Evolutionary conservation across 108 stramenopile species (phyloP).

Genomic region (Parmales sp.): DNA sequence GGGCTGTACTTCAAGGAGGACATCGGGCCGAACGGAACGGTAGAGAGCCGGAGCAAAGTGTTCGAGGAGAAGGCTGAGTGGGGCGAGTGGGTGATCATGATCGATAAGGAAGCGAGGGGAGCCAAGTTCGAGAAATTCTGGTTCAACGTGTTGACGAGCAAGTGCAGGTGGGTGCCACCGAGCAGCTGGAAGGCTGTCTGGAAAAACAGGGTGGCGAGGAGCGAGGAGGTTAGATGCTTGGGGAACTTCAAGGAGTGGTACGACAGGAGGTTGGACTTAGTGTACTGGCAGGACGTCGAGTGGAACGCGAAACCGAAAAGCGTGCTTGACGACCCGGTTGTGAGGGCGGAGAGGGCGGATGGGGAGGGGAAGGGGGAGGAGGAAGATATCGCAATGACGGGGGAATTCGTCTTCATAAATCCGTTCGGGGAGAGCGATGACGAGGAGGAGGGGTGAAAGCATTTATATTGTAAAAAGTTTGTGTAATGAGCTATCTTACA

Average conservation of each 20-base stretch:
- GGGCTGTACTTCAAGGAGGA: slow-evolving; percentile 8
- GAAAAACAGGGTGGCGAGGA: not conserved
- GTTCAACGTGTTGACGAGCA: slow-evolving; percentile 6
- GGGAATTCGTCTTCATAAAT: not conserved
- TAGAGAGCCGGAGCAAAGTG: not conserved
- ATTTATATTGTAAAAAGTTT: no score
- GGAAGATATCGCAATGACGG: not conserved
- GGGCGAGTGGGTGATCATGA: slow-evolving; percentile 7
- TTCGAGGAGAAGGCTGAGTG: slow-evolving; percentile 10
- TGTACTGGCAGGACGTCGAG: slow-evolving; percentile 4
- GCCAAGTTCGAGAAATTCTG: not conserved
- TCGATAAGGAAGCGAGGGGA: not conserved
- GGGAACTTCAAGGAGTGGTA: slow-evolving; percentile 15
- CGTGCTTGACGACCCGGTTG: not conserved
- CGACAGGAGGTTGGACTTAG: not conserved
- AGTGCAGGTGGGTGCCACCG: not conserved
- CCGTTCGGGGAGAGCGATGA: slow-evolving; percentile 2
- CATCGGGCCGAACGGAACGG: slow-evolving; percentile 6
- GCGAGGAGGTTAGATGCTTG: not conserved
- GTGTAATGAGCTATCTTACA: no score
- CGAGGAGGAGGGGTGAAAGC: no score
- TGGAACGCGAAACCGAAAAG: not conserved
- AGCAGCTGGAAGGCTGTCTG: not conserved
- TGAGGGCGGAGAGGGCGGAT: not conserved
- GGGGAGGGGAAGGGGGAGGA: not conserved